These are phyloP conservation scores for Phlebopus sp. DNA, from an alignment of 1,284 basidiomycete species.

Conservation along the genomic window DNA sequence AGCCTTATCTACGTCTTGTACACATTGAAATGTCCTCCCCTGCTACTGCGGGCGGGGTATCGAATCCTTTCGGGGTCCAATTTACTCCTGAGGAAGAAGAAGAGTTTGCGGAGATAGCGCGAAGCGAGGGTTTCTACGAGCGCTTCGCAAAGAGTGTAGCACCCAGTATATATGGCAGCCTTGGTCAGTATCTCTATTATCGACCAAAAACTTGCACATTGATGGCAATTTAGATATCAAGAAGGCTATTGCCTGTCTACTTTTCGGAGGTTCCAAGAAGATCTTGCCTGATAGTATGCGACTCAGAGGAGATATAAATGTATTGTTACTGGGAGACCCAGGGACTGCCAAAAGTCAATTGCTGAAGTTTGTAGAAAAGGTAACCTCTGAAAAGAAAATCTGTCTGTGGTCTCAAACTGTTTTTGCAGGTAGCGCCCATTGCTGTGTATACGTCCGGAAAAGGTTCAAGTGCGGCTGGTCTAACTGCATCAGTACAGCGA, in stretches of 20 bases:
- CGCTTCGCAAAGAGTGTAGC: slow-evolving; percentile 93
- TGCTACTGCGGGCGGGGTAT: slow-evolving; percentile 60
- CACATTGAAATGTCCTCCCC: slow-evolving; percentile 89
- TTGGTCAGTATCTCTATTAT: slow-evolving; percentile 53
- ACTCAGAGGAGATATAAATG: slow-evolving; percentile 96
- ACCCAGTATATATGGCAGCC: slow-evolving; percentile 94
- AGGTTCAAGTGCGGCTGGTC: slow-evolving; percentile 95
- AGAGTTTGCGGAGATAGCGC: slow-evolving; percentile 87
- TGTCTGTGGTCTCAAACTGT: not conserved
- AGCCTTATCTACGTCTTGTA: slow-evolving; percentile 91
- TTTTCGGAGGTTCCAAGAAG: slow-evolving; percentile 99
- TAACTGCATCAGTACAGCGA: slow-evolving; percentile 96
- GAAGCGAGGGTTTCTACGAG: slow-evolving; percentile 91
- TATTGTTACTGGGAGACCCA: slow-evolving; percentile 93
- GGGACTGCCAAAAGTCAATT: slow-evolving; percentile 98
- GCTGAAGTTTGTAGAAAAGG: slow-evolving; percentile 98
- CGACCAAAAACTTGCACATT: not conserved
- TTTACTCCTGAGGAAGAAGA: slow-evolving; percentile 98
- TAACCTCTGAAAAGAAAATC: slow-evolving; percentile 28
- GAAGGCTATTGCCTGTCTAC: slow-evolving; percentile 91
- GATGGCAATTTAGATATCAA: slow-evolving; percentile 77
- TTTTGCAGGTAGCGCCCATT: slow-evolving; percentile 82
- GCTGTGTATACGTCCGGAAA: slow-evolving; percentile 99
- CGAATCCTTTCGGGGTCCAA: slow-evolving; percentile 78
- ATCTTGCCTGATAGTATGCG: slow-evolving; percentile 97